phyloP scores from a whole-genome alignment of 345 rosid genomes.

The Moringa oleifera region DNA sequence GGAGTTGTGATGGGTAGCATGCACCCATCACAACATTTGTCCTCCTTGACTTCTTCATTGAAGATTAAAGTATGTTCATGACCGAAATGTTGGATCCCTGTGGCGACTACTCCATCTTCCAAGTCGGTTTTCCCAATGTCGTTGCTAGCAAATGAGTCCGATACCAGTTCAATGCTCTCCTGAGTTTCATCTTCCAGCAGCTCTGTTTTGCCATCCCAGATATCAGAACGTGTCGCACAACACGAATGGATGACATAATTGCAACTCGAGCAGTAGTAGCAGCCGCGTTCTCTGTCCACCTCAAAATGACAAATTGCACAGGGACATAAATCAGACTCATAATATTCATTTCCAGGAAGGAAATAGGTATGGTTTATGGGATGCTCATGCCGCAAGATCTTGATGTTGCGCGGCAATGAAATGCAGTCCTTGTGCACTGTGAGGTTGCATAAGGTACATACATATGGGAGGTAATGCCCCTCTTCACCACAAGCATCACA shows the following conservation, averaged over 20 bases:
- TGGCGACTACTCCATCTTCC: neutral
- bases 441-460: neutral
- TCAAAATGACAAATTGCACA: conserved; percentile 15
- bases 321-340: neutral
- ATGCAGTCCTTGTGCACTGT: conserved; percentile 9
- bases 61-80: neutral
- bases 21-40: neutral
- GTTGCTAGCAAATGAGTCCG: neutral
- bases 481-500: conserved; percentile 20
- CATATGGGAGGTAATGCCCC: conserved; percentile 11
- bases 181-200: neutral
- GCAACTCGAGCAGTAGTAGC: conserved; percentile 15
- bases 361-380: neutral
- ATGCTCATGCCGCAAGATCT: conserved; percentile 7
- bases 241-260: conserved; percentile 11
- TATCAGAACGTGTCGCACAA: conserved; percentile 7
- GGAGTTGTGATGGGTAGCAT: neutral
- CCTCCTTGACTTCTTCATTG: neutral
- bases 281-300: conserved; percentile 1
- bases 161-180: neutral
- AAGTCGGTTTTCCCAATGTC: neutral
- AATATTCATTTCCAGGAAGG: neutral
- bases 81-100: neutral
- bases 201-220: neutral
- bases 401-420: neutral